These are phyloP conservation scores for Coleophoma cylindrospora DNA, from an alignment of 2,329 filamentous ascomycete species.

Conservation along the genomic window DNA sequence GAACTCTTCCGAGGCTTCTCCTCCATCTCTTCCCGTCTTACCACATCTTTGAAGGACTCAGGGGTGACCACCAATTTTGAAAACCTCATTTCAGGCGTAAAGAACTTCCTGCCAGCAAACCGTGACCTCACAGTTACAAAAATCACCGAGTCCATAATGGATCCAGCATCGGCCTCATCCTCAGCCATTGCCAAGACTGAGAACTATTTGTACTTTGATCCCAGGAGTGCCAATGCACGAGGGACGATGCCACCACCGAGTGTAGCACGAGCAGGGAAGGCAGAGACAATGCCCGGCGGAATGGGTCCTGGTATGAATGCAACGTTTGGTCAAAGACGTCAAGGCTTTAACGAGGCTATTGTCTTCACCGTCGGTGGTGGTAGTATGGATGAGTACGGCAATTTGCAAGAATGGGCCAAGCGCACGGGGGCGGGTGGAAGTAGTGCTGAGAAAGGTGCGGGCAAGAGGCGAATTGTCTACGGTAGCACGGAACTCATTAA, in stretches of 20 bases:
- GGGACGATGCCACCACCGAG: conserved; percentile 85
- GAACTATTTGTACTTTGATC: conserved; percentile 95
- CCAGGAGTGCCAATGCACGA: conserved; percentile 84
- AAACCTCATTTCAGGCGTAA: conserved; percentile 89
- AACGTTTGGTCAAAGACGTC: conserved; percentile 84
- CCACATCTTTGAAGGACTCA: conserved; percentile 89
- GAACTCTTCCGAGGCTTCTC: conserved; percentile 93
- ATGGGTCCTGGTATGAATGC: conserved; percentile 63
- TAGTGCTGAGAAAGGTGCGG: conserved; percentile 45
- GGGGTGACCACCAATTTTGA: conserved; percentile 85
- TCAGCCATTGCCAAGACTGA: conserved; percentile 95
- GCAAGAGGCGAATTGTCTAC: conserved; percentile 82
- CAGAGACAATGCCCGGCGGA: conserved; percentile 34
- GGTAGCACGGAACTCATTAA: conserved; percentile 83
- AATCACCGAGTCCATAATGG: conserved; percentile 97
- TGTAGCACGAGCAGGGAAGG: conserved; percentile 38
- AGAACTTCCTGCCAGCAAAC: conserved; percentile 95
- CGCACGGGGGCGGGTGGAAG: conserved; percentile 52
- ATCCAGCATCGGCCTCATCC: conserved; percentile 82
- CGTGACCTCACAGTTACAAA: conserved; percentile 95
- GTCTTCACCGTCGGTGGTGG: conserved; percentile 95
- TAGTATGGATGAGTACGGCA: conserved; percentile 98
- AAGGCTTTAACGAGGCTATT: conserved; percentile 84
- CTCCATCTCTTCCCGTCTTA: conserved; percentile 84
- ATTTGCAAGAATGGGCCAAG: conserved; percentile 91